These are phyloP conservation scores for Marchantia polymorpha DNA, from an alignment of 225 moss, liverwort and hornwort genomes.

Conservation along the genomic window DNA sequence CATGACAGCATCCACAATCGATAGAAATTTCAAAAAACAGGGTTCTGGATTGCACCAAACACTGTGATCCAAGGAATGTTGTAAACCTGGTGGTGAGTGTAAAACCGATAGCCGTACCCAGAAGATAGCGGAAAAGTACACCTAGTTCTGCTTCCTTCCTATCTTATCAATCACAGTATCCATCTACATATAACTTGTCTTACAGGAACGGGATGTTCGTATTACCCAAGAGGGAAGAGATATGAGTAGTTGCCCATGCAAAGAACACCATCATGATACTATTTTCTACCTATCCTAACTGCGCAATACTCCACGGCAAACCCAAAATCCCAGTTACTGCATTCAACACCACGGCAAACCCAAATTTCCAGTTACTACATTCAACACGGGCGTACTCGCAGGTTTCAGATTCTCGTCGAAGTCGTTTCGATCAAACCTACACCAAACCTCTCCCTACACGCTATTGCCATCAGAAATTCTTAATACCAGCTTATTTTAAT, in stretches of 20 bases:
- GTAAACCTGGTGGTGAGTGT: conserved; percentile 60
- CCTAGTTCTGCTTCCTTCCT: conserved; percentile 48
- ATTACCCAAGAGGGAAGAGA: conserved; percentile 48
- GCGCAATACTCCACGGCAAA: conserved; percentile 60
- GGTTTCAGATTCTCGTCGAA: conserved; percentile 6
- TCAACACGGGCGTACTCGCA: conserved; percentile 34
- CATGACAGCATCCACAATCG: conserved; percentile 62
- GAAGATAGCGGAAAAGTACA: conserved; percentile 58
- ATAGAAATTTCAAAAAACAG: conserved; percentile 59
- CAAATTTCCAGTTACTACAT: conserved; percentile 58
- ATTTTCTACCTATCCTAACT: conserved; percentile 57
- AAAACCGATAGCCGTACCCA: conserved; percentile 73
- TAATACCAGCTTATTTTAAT: no score
- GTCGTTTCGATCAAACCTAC: no score
- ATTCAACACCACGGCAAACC: no score
- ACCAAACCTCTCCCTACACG: no score
- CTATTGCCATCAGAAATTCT: no score
- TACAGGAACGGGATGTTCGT: conserved; percentile 50
- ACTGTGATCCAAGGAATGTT: conserved; percentile 60
- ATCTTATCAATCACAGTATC: conserved; percentile 57
- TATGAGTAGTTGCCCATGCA: conserved; percentile 55
- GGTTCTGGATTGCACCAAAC: conserved; percentile 59
- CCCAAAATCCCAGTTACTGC: conserved; percentile 59
- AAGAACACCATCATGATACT: conserved; percentile 47
- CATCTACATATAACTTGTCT: conserved; percentile 56